Base-by-base conservation (phyloP, 2,329 filamentous ascomycete species). In the Phialemonium atrogriseum region DNA sequence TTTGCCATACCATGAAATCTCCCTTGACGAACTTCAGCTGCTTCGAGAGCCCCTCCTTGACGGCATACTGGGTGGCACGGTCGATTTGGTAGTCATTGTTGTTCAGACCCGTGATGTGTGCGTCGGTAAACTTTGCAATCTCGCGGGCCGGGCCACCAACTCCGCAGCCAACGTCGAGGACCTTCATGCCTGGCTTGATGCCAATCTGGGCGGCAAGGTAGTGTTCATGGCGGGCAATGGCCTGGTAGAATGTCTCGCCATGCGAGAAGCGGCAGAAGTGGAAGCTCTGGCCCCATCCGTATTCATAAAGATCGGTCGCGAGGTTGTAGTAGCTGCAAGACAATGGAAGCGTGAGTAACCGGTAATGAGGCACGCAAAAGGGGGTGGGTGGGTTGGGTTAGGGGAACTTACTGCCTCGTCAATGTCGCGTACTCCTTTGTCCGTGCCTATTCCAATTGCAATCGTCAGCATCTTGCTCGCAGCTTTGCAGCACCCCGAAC, bases 11-110 rank as follows among this genome's bases (percentile, higher is more conserved):
- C 89, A 96, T 96, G 58, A 98, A 98, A 54, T 96, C 89, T 32
- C 88, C 89, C 73, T 96, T 95, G 53, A 86, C 81, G 50, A 86
- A 96, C 41, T 71, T 72, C 45, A 94, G 66, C 65, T 94, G 86
- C 51, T 84, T 60, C 2, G 80, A 71, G 32, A 96, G 67, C 31
- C 80, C 80, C 62, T 94, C 85, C 60, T 86, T 85, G 40, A 72
- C 62, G 3, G 88, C 86, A 54, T 95, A 94, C 33, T 72, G 68
- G 10, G 78, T 87, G n/a, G 88, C 89, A 44, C 91, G 84, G 56
- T 95, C 77, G 45, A 96, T 94, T 66, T 96, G 91, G 69, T 98
- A 98, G 65, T 95, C 86, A 62, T 96, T 96, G 77, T 95, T 96
- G 77, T 96, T 98, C 56, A 96, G 65, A 25, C 91, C 91, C 15